These are phyloP conservation scores for Pezicula rhizophila DNA, from an alignment of 2,329 filamentous ascomycete genomes.

Conservation along the genomic window DNA sequence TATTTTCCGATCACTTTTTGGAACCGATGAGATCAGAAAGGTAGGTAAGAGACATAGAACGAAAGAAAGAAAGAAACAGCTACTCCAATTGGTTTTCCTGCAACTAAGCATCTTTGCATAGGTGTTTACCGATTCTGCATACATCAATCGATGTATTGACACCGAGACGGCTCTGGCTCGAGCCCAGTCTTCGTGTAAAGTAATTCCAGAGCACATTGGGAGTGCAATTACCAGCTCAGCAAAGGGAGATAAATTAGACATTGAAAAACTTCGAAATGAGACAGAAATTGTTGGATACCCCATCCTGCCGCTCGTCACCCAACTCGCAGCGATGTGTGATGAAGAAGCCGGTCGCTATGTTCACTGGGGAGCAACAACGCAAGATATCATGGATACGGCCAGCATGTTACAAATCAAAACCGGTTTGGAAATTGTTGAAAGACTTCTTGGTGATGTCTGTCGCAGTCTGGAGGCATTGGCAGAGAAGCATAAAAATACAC, in stretches of 20 bases:
- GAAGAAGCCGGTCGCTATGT: constrained; percentile 38
- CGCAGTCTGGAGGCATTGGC: constrained; percentile 36
- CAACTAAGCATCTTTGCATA: neutral
- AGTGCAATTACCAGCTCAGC: constrained; percentile 27
- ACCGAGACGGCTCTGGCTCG: constrained; percentile 45
- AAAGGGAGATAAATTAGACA: constrained; percentile 32
- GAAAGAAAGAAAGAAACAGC: neutral
- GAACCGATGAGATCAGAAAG: constrained; percentile 43
- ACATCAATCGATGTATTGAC: constrained; percentile 41
- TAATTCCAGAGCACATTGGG: constrained; percentile 37
- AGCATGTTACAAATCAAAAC: constrained; percentile 46
- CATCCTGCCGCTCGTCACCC: constrained; percentile 43
- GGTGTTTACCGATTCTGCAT: constrained; percentile 43
- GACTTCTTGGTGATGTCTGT: constrained; percentile 36
- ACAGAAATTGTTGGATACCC: constrained; percentile 51
- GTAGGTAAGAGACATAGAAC: no score
- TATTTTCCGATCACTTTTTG: constrained; percentile 45
- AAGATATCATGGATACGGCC: constrained; percentile 53
- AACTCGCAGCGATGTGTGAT: constrained; percentile 33
- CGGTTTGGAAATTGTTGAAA: constrained; percentile 41
- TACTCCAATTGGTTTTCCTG: neutral
- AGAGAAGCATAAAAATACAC: constrained; percentile 41
- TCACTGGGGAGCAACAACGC: constrained; percentile 54
- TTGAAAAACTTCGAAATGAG: constrained; percentile 32
- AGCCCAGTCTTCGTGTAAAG: constrained; percentile 40